These are phyloP conservation scores for Trypanosoma caninum DNA, from an alignment of 208 protist species.

Conservation along the genomic window DNA sequence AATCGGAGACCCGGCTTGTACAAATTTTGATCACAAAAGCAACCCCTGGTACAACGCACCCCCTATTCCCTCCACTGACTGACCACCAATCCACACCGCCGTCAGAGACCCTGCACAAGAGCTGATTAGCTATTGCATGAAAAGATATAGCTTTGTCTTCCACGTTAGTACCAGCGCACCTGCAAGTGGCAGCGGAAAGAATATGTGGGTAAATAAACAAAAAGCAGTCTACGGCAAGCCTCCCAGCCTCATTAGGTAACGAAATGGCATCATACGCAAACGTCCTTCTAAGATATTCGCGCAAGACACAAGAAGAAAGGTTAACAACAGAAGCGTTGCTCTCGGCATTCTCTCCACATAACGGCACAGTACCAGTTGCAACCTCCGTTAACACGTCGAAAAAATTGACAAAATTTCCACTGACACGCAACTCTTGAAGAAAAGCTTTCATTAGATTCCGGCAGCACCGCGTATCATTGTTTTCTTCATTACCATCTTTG, in stretches of 20 bases:
- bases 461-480: slow-evolving; percentile 2
- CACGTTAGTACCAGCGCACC: too few relatives aligned
- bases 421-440: slow-evolving; percentile 11
- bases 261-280: slow-evolving; percentile 21
- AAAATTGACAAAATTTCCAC: slow-evolving; percentile 1
- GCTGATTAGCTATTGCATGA: slow-evolving; percentile 4
- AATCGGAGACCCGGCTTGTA: background rate
- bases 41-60: slow-evolving; percentile 21
- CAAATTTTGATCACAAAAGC: slow-evolving; percentile 11
- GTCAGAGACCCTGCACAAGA: slow-evolving; percentile 2
- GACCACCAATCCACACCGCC: slow-evolving; percentile 4
- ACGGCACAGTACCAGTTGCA: background rate
- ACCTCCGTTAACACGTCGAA: slow-evolving; percentile 12
- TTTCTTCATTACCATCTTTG: background rate
- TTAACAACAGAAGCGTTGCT: background rate
- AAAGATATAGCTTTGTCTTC: background rate
- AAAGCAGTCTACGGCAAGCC: slow-evolving; percentile 22
- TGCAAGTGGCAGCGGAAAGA: background rate
- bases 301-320: slow-evolving; percentile 10
- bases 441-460: slow-evolving; percentile 14
- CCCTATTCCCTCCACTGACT: background rate
- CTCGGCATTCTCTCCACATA: background rate
- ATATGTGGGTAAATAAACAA: slow-evolving; percentile 12
- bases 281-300: slow-evolving; percentile 16
- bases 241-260: slow-evolving; percentile 13